Evolutionary conservation across 768 basidiomycete species (phyloP).

Genomic region (Amanita pallidorosea): DNA sequence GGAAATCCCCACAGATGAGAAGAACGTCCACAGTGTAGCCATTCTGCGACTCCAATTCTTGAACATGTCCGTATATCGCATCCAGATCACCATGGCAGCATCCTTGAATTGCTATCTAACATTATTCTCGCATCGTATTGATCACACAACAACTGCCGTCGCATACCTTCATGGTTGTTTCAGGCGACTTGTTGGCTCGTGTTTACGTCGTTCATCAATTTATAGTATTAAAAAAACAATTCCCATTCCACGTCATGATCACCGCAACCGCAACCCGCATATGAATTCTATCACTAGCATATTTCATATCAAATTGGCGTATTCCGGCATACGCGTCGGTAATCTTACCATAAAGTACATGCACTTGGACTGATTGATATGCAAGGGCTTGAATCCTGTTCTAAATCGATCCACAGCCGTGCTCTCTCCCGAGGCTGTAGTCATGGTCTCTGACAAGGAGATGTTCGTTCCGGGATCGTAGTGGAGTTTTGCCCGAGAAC

Average conservation of each 20-base stretch:
- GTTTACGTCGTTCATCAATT: not conserved
- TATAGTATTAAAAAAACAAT: too few species aligned
- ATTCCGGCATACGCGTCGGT: not conserved
- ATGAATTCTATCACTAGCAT: not conserved
- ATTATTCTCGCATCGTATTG: not conserved
- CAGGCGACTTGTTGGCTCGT: not conserved
- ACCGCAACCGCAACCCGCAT: too few species aligned
- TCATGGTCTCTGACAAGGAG: constrained; percentile 51
- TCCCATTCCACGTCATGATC: too few species aligned
- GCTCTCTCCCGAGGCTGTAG: constrained; percentile 31
- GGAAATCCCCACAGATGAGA: constrained; percentile 93
- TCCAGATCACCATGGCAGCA: constrained; percentile 95
- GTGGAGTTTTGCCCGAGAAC: constrained; percentile 72
- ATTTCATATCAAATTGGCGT: not conserved
- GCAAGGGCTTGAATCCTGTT: constrained; percentile 44
- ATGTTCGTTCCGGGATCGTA: constrained; percentile 53
- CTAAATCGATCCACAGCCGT: constrained; percentile 34
- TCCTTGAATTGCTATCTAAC: constrained; percentile 80
- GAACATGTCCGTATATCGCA: constrained; percentile 69
- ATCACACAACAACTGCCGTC: not conserved
- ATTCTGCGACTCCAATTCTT: constrained; percentile 47
- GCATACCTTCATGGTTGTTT: constrained; percentile 2
- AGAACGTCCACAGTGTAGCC: constrained; percentile 71
- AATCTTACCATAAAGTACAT: constrained; percentile 53
- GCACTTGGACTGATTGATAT: constrained; percentile 32